Evolutionary conservation across 2,329 filamentous ascomycete species (phyloP).

Genomic region (Sclerotinia minor): DNA sequence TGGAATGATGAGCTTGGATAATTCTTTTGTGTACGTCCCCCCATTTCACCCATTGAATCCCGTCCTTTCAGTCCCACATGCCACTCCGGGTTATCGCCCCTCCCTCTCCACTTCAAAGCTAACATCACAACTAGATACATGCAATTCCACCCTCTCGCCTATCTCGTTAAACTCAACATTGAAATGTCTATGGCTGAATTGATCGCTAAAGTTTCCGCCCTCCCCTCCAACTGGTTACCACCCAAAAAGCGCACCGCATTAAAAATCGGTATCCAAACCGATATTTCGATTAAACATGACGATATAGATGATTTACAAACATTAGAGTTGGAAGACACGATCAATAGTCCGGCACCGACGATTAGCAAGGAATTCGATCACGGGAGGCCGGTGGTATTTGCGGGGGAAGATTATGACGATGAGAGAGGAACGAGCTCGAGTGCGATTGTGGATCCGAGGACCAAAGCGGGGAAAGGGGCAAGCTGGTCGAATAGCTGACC

Average conservation of each 20-base stretch:
- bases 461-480: not conserved
- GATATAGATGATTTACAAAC: not conserved
- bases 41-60: not conserved
- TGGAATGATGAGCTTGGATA: constrained; percentile 44
- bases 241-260: not conserved
- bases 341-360: not conserved
- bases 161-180: constrained; percentile 49
- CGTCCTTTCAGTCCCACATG: not conserved
- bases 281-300: constrained; percentile 13
- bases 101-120: not conserved
- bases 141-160: constrained; percentile 47
- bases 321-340: not conserved
- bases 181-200: constrained; percentile 49
- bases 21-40: constrained; percentile 41
- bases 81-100: not conserved
- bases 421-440: not conserved
- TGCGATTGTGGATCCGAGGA: not conserved
- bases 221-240: constrained; percentile 4
- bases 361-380: constrained; percentile 10
- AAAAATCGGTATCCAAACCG: constrained; percentile 6
- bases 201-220: constrained; percentile 39
- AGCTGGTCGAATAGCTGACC: not conserved
- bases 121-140: constrained; percentile 36
- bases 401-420: not conserved
- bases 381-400: constrained; percentile 4